A percentile compares a stretch with the other conserved stretches of the same genome.
phyloP scores from a whole-genome alignment of 2,329 filamentous ascomycete species.

The Fusarium lateritium region DNA sequence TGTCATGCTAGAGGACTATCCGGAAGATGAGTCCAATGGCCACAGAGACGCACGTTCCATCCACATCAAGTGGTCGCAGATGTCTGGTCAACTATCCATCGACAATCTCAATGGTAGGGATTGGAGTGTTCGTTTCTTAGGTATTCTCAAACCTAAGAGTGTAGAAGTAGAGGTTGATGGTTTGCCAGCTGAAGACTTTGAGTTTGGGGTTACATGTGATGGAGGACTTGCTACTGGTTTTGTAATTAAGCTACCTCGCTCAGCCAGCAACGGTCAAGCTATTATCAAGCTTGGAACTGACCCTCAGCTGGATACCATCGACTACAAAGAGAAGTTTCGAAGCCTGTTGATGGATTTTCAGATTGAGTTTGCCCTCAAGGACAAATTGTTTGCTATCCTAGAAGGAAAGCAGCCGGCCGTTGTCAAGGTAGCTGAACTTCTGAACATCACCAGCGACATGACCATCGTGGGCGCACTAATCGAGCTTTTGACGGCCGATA shows the following conservation, averaged over 20 bases:
- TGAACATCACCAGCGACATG: constrained; percentile 30
- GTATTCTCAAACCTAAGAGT: background rate
- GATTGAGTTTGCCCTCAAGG: constrained; percentile 42
- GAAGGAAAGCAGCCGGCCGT: constrained; percentile 7
- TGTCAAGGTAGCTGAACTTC: constrained; percentile 17
- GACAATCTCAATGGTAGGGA: background rate
- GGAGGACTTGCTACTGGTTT: constrained; percentile 11
- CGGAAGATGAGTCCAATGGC: constrained; percentile 11
- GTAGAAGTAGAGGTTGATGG: background rate
- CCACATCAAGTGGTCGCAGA: too few relatives aligned
- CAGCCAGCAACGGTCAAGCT: background rate
- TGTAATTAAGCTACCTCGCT: constrained; percentile 4
- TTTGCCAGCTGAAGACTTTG: background rate
- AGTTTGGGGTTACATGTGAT: background rate
- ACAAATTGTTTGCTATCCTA: constrained; percentile 31
- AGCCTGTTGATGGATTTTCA: constrained; percentile 42
- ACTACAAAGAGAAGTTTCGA: constrained; percentile 18
- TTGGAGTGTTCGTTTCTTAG: constrained; percentile 15
- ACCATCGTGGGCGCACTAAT: constrained; percentile 42
- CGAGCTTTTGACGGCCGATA: constrained; percentile 45
- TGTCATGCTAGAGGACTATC: constrained; percentile 63
- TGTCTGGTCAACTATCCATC: background rate
- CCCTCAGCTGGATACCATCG: constrained; percentile 20
- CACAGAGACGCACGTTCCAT: too few relatives aligned
- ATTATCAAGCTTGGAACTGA: background rate